Evolutionary conservation across 805 yeast genomes (phyloP).

Genomic region (Yarrowia sp.): DNA sequence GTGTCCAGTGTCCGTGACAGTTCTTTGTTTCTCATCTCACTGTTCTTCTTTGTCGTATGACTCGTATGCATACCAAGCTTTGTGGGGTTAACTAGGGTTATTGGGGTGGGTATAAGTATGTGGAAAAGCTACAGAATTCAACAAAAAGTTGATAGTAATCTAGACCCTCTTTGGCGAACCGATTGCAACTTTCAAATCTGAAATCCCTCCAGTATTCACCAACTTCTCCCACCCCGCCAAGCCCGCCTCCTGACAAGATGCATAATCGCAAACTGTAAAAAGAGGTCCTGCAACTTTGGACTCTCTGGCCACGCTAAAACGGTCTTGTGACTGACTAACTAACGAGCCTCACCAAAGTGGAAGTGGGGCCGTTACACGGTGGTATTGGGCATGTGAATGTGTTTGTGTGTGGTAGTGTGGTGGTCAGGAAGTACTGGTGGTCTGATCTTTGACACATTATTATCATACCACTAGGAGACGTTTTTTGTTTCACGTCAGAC

Average conservation of each 20-base stretch:
- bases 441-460: no score
- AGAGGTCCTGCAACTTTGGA: neutral
- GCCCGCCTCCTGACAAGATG: neutral
- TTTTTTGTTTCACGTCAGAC: no score
- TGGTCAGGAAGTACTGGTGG: no score
- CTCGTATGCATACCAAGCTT: slow-evolving; percentile 18
- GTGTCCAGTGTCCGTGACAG: no score
- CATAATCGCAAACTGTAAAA: neutral
- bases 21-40: no score
- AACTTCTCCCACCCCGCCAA: neutral
- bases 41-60: neutral
- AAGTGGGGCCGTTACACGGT: neutral
- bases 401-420: no score
- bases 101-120: neutral
- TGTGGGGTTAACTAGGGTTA: neutral
- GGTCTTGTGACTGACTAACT: neutral
- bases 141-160: neutral
- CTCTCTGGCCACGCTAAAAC: neutral
- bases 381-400: no score
- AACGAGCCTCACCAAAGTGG: neutral
- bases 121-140: no score
- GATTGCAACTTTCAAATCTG: neutral
- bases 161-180: no score
- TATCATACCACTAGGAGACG: no score
- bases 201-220: neutral